Base-by-base conservation (phyloP, 108 stramenopile species). In the Cyclotella choctawhatcheeana region DNA sequence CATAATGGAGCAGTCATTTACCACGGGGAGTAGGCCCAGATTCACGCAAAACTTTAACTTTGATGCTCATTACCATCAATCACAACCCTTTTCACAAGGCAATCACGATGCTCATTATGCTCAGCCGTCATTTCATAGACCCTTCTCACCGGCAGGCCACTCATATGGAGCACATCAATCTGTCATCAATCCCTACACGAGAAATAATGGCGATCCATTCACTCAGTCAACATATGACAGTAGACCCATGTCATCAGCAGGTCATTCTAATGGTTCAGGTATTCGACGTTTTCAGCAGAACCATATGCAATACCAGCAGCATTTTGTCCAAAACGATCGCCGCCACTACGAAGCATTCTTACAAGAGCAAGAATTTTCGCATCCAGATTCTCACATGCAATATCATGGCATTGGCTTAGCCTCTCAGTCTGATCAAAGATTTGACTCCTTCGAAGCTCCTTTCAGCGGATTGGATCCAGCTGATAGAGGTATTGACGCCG, bases 241-340 rank as follows among this genome's bases (percentile, higher is more conserved):
- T 5, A 60, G 37, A 20, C 59, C 59, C 1, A 60, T 24, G 20
- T 60, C 59, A 60, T 60, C 59, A 6, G 33, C 37, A 21, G 59
- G 37, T 5, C 35, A 60, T 40, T 60, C 35, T 6, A 40, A 60
- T 21, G 22, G 21, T 40, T 60, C 59, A 35, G 59, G 59, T 21
- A 34, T 60, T 1, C 35, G 40, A 22, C 33, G 59, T 0, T 60
- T 60, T 60, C n/a, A 35, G 37, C 25, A 21, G 27, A 16, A 20
- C 1, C 18, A 40, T 21, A 22, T 17, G 26, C 54, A 27, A 26
- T 26, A 24, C 33, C 34, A 60, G 59, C 59, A 60, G 14, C 55
- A 56, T 12, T 30, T 31, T 14, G 10, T 0, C 31, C 55, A 12
- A 56, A 30, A 56, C 31, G 27, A 6, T n/a, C n/a, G n/a, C 53